A percentile compares a stretch with the other conserved stretches of the same genome.
phyloP scores from a whole-genome alignment of 768 basidiomycete species.

The Leccinellum luteum region DNA sequence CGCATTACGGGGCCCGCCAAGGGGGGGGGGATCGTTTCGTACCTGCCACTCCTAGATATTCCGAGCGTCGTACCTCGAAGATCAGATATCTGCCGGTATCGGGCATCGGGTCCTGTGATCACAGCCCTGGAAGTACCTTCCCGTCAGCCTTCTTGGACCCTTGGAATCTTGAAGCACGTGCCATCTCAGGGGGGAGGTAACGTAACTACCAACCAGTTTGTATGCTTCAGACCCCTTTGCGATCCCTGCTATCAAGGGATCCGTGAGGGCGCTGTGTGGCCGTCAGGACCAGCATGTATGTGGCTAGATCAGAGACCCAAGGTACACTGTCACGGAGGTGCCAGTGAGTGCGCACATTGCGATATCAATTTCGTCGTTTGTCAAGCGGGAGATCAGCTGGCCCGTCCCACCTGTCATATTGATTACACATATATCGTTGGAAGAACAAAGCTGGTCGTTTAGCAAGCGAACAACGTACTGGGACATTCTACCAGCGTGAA shows the following conservation, averaged over 20 bases:
- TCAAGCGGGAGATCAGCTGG: slow-evolving; percentile 73
- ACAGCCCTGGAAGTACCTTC: slow-evolving; percentile 64
- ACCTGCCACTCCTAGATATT: slow-evolving; percentile 88
- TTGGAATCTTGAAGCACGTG: slow-evolving; percentile 24
- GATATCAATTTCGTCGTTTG: slow-evolving; percentile 76
- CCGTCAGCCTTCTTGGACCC: not conserved
- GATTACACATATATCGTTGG: no score
- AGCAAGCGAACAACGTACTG: slow-evolving; percentile 43
- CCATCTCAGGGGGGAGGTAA: slow-evolving; percentile 88
- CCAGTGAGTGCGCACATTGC: slow-evolving; percentile 56
- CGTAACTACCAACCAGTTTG: slow-evolving; percentile 90
- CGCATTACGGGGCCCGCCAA: slow-evolving; percentile 1
- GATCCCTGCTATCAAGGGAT: slow-evolving; percentile 87
- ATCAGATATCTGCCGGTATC: slow-evolving; percentile 68
- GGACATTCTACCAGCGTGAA: slow-evolving; percentile 90
- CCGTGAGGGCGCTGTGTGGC: slow-evolving; percentile 80
- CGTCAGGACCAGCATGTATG: not conserved
- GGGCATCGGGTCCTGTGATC: slow-evolving; percentile 72
- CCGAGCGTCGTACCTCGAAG: slow-evolving; percentile 82
- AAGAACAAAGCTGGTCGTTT: not conserved
- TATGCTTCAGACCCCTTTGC: slow-evolving; percentile 87
- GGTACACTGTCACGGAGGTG: not conserved
- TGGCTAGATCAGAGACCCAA: not conserved
- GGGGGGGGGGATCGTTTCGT: not conserved
- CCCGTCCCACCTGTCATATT: slow-evolving; percentile 75